Conservation (phyloP, 805 yeast genomes). For the Kuraishia hungarica region DNA sequence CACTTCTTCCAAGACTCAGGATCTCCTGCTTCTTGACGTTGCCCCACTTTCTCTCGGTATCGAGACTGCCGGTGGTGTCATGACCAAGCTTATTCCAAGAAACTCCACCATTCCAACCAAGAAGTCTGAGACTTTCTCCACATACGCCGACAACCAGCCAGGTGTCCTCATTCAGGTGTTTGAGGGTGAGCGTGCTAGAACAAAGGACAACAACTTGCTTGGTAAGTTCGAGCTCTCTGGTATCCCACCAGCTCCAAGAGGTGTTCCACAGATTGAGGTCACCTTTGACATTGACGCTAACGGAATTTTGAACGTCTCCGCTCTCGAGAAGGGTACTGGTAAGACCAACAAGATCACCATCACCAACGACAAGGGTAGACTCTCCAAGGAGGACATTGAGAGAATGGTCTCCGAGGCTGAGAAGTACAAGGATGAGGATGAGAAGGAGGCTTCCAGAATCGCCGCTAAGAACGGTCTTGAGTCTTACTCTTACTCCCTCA, state of each 20-base stretch:
- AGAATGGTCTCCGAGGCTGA: slow-evolving; percentile 60
- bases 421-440: slow-evolving; percentile 55
- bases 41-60: slow-evolving; percentile 86
- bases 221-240: slow-evolving; percentile 68
- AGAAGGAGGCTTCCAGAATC: slow-evolving; percentile 48
- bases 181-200: slow-evolving; percentile 78
- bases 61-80: slow-evolving; percentile 79
- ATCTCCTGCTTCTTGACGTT: slow-evolving; percentile 87
- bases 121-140: slow-evolving; percentile 65
- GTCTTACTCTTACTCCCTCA: slow-evolving; percentile 48
- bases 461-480: slow-evolving; percentile 50
- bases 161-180: slow-evolving; percentile 73
- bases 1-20: slow-evolving; percentile 93
- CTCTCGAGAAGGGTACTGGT: slow-evolving; percentile 46
- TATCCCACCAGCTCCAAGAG: slow-evolving; percentile 71
- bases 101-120: slow-evolving; percentile 73
- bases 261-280: slow-evolving; percentile 72
- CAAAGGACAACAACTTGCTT: slow-evolving; percentile 67
- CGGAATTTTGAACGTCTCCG: slow-evolving; percentile 56
- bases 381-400: slow-evolving; percentile 54
- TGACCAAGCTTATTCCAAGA: slow-evolving; percentile 70
- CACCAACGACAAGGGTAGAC: slow-evolving; percentile 41
- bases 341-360: slow-evolving; percentile 43
- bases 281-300: slow-evolving; percentile 77
- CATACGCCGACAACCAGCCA: slow-evolving; percentile 81